Conservation (phyloP, 139 green algal genomes). For the Coccomyxa sp. region DNA sequence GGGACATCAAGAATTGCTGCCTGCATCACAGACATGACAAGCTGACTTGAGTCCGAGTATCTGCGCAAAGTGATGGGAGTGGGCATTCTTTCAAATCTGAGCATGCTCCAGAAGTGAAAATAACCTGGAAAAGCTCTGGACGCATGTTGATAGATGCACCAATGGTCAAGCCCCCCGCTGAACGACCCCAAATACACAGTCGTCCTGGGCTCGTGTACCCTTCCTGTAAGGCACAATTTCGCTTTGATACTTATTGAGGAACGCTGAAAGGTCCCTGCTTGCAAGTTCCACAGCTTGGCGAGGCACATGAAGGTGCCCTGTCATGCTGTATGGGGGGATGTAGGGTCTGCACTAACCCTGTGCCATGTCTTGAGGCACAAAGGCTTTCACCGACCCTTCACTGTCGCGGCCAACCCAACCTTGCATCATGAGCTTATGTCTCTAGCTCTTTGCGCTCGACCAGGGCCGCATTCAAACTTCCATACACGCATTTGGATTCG, state of each 20-base stretch:
- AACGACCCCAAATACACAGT: slow-evolving; percentile 62
- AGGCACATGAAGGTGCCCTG: neutral
- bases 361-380: neutral
- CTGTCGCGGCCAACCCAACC: neutral
- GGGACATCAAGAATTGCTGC: slow-evolving; percentile 60
- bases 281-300: neutral
- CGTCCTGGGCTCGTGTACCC: slow-evolving; percentile 34
- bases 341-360: neutral
- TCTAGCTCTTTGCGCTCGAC: neutral
- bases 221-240: slow-evolving; percentile 4
- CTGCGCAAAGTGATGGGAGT: neutral
- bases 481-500: neutral
- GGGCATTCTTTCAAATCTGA: neutral
- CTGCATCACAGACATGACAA: neutral
- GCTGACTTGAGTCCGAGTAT: neutral
- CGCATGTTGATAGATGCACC: slow-evolving; percentile 70
- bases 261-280: neutral
- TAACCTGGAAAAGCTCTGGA: slow-evolving; percentile 65
- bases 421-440: neutral
- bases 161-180: slow-evolving; percentile 69
- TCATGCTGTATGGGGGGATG: neutral
- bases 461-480: neutral
- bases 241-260: neutral
- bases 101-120: neutral
- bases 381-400: neutral